These are phyloP conservation scores for Psilocybe cyanescens DNA, from an alignment of 768 basidiomycete genomes.

Conservation along the genomic window DNA sequence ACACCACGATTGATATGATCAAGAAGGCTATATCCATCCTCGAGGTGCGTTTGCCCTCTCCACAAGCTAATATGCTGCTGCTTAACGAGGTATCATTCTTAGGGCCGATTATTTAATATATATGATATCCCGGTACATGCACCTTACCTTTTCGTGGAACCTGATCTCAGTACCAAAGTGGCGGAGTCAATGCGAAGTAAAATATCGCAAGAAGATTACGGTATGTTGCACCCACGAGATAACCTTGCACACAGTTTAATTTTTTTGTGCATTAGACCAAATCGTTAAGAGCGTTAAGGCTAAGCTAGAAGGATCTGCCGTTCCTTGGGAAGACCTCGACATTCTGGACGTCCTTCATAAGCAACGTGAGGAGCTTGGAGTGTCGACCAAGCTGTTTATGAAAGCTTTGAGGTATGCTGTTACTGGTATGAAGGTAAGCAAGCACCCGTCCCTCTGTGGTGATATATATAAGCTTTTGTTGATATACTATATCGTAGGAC, in stretches of 20 bases:
- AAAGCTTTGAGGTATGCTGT: constrained; percentile 75
- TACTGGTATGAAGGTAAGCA: constrained; percentile 80
- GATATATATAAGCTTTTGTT: too few relatives aligned
- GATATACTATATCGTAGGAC: constrained; percentile 34
- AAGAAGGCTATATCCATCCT: constrained; percentile 63
- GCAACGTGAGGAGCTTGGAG: constrained; percentile 40
- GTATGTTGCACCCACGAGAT: constrained; percentile 33
- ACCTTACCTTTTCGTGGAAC: constrained; percentile 80
- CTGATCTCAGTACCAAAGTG: constrained; percentile 57
- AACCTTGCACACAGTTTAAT: constrained; percentile 1
- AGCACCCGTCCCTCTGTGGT: not conserved
- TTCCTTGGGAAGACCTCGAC: constrained; percentile 32
- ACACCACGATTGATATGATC: constrained; percentile 61
- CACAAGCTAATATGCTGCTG: not conserved
- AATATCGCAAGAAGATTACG: constrained; percentile 43
- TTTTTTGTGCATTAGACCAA: constrained; percentile 24
- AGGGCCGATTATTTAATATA: constrained; percentile 75
- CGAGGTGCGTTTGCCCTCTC: constrained; percentile 43
- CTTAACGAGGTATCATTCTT: not conserved
- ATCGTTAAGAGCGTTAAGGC: constrained; percentile 35
- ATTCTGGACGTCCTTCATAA: constrained; percentile 41
- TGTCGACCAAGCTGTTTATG: constrained; percentile 64
- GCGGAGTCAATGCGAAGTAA: constrained; percentile 56
- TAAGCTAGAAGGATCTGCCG: constrained; percentile 33
- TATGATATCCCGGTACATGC: constrained; percentile 70